Percentiles rank a stretch among this genome's conserved stretches.
phyloP scores from a whole-genome alignment of 1,284 basidiomycete species.

The Tylopilus orsonianus region DNA sequence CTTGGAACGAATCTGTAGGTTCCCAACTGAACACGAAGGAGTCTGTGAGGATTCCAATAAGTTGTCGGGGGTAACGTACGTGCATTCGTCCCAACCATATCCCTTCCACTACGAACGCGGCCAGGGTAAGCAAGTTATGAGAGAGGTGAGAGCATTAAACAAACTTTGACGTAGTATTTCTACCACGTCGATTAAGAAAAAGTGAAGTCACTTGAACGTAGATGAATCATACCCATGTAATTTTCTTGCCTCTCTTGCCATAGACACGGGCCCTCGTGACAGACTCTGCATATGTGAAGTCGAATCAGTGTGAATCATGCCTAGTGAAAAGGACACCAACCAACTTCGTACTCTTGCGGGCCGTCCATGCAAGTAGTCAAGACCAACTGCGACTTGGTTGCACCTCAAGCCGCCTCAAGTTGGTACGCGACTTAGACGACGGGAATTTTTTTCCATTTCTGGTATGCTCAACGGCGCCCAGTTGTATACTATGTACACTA shows the following conservation, averaged over 20 bases:
- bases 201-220: conserved; percentile 11
- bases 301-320: neutral
- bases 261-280: conserved; percentile 51
- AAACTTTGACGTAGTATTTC: conserved; percentile 65
- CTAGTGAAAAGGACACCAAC: conserved; percentile 39
- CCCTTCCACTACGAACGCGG: conserved; percentile 62
- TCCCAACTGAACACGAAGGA: conserved; percentile 55
- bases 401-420: neutral
- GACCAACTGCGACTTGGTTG: conserved; percentile 11
- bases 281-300: conserved; percentile 42
- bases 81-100: conserved; percentile 59
- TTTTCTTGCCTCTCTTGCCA: conserved; percentile 43
- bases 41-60: conserved; percentile 8
- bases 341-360: conserved; percentile 62
- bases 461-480: neutral
- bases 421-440: neutral
- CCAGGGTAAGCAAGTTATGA: conserved; percentile 5
- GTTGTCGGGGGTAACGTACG: conserved; percentile 46
- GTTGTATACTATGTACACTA: conserved; percentile 12
- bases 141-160: conserved; percentile 14
- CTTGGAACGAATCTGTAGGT: conserved; percentile 56
- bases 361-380: conserved; percentile 33
- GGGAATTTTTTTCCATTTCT: conserved; percentile 22
- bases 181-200: conserved; percentile 31
- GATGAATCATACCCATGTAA: conserved; percentile 42